Percentiles rank a stretch among this genome's conserved stretches.
phyloP scores from a whole-genome alignment of 179 eudicot genomes.

The Beta lomatogona region DNA sequence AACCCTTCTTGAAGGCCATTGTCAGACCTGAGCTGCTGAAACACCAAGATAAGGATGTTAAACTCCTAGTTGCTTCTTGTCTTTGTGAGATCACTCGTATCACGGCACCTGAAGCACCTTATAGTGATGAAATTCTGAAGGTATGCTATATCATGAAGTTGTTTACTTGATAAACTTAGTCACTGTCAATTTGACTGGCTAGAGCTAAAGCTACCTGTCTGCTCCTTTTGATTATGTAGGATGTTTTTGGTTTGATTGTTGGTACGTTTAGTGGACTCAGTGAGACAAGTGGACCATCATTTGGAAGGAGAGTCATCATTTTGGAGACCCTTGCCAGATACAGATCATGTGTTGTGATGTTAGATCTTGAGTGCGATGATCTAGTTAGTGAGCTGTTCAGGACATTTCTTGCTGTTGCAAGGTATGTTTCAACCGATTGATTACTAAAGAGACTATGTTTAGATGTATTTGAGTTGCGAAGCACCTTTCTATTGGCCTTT shows the following conservation, averaged over 20 bases:
- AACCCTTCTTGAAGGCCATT: slow-evolving; percentile 74
- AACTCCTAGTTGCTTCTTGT: slow-evolving; percentile 85
- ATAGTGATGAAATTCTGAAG: slow-evolving; percentile 82
- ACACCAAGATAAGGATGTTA: slow-evolving; percentile 89
- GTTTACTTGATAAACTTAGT: not conserved
- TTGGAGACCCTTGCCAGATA: slow-evolving; percentile 95
- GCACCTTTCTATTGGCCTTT: slow-evolving; percentile 10
- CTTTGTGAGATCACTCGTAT: slow-evolving; percentile 96
- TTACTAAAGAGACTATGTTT: not conserved
- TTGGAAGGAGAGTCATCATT: slow-evolving; percentile 85
- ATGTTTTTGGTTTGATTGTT: slow-evolving; percentile 77
- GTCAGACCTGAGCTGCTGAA: slow-evolving; percentile 79
- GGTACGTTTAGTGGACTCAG: slow-evolving; percentile 74
- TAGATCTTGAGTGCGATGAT: slow-evolving; percentile 98
- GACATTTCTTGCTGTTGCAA: slow-evolving; percentile 74
- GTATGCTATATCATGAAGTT: slow-evolving; percentile 35
- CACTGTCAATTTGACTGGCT: not conserved
- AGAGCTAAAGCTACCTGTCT: not conserved
- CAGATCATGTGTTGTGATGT: slow-evolving; percentile 96
- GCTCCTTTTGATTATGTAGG: slow-evolving; percentile 48
- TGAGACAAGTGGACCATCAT: slow-evolving; percentile 76
- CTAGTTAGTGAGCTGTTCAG: slow-evolving; percentile 83
- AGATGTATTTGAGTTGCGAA: slow-evolving; percentile 7
- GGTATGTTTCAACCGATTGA: slow-evolving; percentile 45
- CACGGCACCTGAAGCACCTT: slow-evolving; percentile 98